phyloP scores from a whole-genome alignment of 169 alveolate species.

The Theileria orientalis region DNA sequence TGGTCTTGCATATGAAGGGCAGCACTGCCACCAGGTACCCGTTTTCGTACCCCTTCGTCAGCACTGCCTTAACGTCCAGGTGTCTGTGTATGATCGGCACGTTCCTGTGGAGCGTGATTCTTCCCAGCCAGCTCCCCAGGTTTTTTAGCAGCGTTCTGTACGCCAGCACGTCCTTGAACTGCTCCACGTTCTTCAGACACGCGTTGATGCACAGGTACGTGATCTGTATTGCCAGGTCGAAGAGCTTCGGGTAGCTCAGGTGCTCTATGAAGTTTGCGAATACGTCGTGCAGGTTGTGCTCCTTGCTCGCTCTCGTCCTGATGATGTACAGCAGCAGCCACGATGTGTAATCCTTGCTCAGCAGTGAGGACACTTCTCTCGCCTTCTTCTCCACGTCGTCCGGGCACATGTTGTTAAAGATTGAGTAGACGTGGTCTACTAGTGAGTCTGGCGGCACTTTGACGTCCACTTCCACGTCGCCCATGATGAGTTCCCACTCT shows the following conservation, averaged over 20 bases:
- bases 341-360: constrained; percentile 77
- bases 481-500: constrained; percentile 74
- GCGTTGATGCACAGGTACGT: constrained; percentile 85
- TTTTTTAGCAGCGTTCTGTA: constrained; percentile 85
- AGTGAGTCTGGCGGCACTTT: constrained; percentile 67
- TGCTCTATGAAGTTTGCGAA: constrained; percentile 81
- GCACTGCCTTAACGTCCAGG: constrained; percentile 82
- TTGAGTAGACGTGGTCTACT: constrained; percentile 71
- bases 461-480: constrained; percentile 55
- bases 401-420: constrained; percentile 72
- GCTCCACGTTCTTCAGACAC: constrained; percentile 74
- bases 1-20: constrained; percentile 84
- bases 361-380: constrained; percentile 69
- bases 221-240: constrained; percentile 73
- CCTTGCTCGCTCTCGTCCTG: constrained; percentile 88
- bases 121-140: constrained; percentile 89
- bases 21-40: constrained; percentile 82
- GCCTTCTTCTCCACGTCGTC: constrained; percentile 74
- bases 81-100: constrained; percentile 84
- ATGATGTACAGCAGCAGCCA: constrained; percentile 88
- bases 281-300: constrained; percentile 84
- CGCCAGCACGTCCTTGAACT: constrained; percentile 80
- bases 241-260: constrained; percentile 76
- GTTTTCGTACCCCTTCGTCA: constrained; percentile 80
- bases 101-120: constrained; percentile 83